Evolutionary conservation across 2,329 filamentous ascomycete genomes (phyloP).

Genomic region (Colletotrichum neosansevieriae): DNA sequence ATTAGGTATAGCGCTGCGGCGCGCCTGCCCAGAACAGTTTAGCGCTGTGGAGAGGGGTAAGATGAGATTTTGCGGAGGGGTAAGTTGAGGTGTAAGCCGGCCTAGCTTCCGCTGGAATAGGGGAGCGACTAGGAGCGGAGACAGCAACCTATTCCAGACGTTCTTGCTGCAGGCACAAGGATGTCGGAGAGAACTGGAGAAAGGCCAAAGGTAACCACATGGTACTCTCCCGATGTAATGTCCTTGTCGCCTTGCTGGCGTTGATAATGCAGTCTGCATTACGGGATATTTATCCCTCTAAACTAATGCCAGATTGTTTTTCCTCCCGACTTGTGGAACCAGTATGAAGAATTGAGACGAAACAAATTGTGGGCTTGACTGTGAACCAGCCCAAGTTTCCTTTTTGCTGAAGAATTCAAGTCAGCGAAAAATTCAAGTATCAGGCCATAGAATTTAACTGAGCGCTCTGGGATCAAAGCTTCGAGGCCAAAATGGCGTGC

Average conservation of each 20-base stretch:
- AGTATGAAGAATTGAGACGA: slow-evolving; percentile 20
- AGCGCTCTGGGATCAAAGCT: neutral
- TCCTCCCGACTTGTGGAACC: neutral
- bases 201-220: neutral
- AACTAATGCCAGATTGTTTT: slow-evolving; percentile 8
- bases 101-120: slow-evolving; percentile 14
- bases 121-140: slow-evolving; percentile 33
- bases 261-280: slow-evolving; percentile 21
- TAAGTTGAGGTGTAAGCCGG: too few species aligned
- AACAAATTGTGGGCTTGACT: slow-evolving; percentile 23
- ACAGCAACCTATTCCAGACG: slow-evolving; percentile 35
- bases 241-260: neutral
- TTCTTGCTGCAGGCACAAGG: slow-evolving; percentile 32
- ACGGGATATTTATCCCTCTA: slow-evolving; percentile 8
- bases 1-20: too few species aligned
- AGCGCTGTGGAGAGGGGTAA: too few species aligned
- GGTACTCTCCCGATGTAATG: neutral
- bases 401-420: too few species aligned
- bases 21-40: too few species aligned
- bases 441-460: neutral
- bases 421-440: too few species aligned
- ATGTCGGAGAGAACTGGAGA: slow-evolving; percentile 10
- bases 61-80: too few species aligned
- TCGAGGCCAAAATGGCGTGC: slow-evolving; percentile 11
- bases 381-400: neutral